Evolutionary conservation across 768 basidiomycete species (phyloP).

Genomic region (Rhodotorula kratochvilovae): DNA sequence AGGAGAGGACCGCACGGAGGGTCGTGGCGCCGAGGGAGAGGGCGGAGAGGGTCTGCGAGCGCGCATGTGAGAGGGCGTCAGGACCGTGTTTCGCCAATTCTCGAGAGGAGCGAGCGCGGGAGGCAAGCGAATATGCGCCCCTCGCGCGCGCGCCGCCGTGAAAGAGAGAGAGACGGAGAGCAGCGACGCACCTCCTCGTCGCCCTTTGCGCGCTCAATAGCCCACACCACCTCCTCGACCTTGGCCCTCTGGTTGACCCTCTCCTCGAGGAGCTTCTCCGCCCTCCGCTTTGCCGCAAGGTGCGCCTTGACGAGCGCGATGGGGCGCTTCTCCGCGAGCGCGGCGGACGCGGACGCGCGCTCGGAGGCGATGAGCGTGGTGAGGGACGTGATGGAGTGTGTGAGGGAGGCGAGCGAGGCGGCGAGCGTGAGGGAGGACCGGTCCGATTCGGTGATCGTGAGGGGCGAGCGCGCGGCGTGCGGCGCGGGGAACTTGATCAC

Average conservation of each 20-base stretch:
- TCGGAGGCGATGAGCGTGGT: conserved; percentile 19
- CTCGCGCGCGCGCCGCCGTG: too few species aligned
- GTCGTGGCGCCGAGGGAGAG: conserved; percentile 32
- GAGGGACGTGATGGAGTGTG: conserved; percentile 26
- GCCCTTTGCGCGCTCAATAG: conserved; percentile 29
- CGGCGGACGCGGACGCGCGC: not conserved
- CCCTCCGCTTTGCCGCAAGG: conserved; percentile 9
- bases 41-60: conserved; percentile 28
- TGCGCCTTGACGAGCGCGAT: conserved; percentile 27
- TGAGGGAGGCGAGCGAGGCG: conserved; percentile 21
- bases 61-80: not conserved
- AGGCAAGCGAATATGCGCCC: too few species aligned
- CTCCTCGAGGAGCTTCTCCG: conserved; percentile 28
- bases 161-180: not conserved
- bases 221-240: conserved; percentile 24
- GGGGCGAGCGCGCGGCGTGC: not conserved
- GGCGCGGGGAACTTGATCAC: conserved; percentile 37
- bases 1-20: conserved; percentile 29
- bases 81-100: not conserved
- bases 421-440: conserved; percentile 27
- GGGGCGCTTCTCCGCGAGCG: conserved; percentile 5
- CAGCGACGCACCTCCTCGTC: conserved; percentile 29
- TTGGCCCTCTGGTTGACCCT: conserved; percentile 19
- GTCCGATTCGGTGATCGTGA: conserved; percentile 24
- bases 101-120: not conserved